These are phyloP conservation scores for Clavispora carvajalis DNA, from an alignment of 805 yeast species.

Conservation along the genomic window DNA sequence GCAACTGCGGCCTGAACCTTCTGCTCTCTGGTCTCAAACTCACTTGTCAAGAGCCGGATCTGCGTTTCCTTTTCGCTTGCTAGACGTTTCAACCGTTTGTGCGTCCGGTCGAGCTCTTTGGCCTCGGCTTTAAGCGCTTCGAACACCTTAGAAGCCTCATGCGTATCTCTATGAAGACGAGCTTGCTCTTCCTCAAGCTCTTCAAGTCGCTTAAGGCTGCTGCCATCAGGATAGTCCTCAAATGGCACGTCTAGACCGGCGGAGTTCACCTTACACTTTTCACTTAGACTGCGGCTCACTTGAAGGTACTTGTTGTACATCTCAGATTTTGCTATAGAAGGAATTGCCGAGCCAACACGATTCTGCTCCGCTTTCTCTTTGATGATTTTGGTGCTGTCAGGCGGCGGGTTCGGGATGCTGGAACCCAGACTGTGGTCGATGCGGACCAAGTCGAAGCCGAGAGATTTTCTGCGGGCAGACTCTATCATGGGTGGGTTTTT, in stretches of 20 bases:
- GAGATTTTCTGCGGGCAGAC: conserved; percentile 11
- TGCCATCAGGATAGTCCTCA: neutral
- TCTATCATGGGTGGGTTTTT: neutral
- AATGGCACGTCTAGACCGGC: neutral
- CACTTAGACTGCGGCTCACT: conserved; percentile 11
- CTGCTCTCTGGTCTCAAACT: conserved; percentile 22
- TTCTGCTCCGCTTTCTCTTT: neutral
- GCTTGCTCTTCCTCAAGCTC: neutral
- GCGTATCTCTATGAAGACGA: conserved; percentile 6
- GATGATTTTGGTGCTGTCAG: neutral
- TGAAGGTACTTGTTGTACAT: conserved; percentile 9
- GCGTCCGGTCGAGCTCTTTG: conserved; percentile 5
- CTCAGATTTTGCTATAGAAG: conserved; percentile 8
- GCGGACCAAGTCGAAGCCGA: conserved; percentile 18
- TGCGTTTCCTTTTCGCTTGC: neutral
- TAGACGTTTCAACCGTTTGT: neutral
- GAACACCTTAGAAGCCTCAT: conserved; percentile 13
- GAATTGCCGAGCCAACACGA: conserved; percentile 9
- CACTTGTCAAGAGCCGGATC: neutral
- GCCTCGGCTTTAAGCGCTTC: conserved; percentile 12
- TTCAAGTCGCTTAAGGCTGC: neutral
- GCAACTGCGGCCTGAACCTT: conserved; percentile 24
- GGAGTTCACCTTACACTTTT: conserved; percentile 6
- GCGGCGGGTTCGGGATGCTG: neutral
- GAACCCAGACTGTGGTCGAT: conserved; percentile 5